These are phyloP conservation scores for Hypoxylon lienhwacheense DNA, from an alignment of 495 filamentous ascomycete species.

Conservation along the genomic window DNA sequence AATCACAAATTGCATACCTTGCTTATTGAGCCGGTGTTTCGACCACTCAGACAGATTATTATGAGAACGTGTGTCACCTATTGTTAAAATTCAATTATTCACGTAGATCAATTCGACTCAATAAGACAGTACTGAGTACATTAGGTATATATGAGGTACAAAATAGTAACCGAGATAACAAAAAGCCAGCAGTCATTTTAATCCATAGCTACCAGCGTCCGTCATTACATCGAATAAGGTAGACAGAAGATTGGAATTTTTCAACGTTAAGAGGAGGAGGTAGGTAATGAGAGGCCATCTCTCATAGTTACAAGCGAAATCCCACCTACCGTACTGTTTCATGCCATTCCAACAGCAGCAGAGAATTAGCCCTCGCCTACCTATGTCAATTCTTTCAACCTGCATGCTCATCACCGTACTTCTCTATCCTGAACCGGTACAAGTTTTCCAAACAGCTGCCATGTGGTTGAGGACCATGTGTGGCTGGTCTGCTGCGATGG, in stretches of 20 bases:
- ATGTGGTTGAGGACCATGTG: conserved; percentile 16
- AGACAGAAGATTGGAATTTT: no score
- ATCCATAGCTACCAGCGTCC: no score
- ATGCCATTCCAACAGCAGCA: conserved; percentile 7
- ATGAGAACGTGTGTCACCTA: conserved; percentile 20
- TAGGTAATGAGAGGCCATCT: no score
- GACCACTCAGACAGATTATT: conserved; percentile 14
- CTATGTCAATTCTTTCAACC: neutral
- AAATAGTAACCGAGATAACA: no score
- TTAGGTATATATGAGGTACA: no score
- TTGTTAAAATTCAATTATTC: no score
- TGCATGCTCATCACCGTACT: neutral
- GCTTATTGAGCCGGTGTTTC: conserved; percentile 1
- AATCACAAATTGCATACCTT: neutral
- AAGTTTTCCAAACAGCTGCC: neutral
- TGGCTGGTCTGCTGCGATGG: neutral
- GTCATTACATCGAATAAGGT: no score
- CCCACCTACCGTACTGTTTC: neutral
- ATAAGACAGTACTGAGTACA: no score
- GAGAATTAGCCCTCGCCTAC: neutral
- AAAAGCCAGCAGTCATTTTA: no score
- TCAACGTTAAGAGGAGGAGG: no score
- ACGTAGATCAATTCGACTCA: no score
- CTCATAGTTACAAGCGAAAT: no score
- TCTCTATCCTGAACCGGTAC: conserved; percentile 5